Evolutionary conservation across 148 eudicot genomes (phyloP).

Genomic region (Agrostemma githago): DNA sequence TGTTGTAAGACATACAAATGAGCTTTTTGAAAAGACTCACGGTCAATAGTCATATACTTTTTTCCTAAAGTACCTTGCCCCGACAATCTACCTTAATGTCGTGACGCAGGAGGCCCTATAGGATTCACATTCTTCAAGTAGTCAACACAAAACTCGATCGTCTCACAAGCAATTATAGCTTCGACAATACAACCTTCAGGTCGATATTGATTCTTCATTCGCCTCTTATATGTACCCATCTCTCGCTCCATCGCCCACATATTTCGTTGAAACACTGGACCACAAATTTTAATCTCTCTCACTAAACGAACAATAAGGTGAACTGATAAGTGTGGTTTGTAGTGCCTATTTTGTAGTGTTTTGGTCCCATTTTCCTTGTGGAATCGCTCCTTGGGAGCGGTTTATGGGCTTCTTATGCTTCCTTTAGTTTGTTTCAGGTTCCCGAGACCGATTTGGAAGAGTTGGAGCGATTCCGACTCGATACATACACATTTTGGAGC

Average conservation of each 20-base stretch:
- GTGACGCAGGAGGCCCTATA: conserved; percentile 10
- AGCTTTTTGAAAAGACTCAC: neutral
- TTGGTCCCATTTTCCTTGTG: too few relatives aligned
- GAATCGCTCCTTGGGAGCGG: too few relatives aligned
- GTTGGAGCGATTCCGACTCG: too few relatives aligned
- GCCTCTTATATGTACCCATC: conserved; percentile 10
- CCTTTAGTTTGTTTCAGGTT: too few relatives aligned
- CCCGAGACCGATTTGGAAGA: too few relatives aligned
- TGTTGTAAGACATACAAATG: neutral
- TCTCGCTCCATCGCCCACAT: conserved; percentile 22
- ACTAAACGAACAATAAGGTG: conserved; percentile 15
- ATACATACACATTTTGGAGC: too few relatives aligned
- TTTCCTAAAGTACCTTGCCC: conserved; percentile 7
- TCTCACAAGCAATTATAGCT: conserved; percentile 13
- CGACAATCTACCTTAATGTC: conserved; percentile 3
- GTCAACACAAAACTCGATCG: neutral
- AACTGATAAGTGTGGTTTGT: too few relatives aligned
- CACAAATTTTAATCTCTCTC: conserved; percentile 13
- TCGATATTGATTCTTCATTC: conserved; percentile 4
- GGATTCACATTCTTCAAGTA: neutral
- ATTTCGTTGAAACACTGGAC: conserved; percentile 9
- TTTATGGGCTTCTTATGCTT: too few relatives aligned
- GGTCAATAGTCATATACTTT: neutral
- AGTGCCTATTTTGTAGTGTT: too few relatives aligned
- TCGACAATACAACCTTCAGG: conserved; percentile 19